These are phyloP conservation scores for Chlorencoelia australis DNA, from an alignment of 2,329 filamentous ascomycete species.

Conservation along the genomic window DNA sequence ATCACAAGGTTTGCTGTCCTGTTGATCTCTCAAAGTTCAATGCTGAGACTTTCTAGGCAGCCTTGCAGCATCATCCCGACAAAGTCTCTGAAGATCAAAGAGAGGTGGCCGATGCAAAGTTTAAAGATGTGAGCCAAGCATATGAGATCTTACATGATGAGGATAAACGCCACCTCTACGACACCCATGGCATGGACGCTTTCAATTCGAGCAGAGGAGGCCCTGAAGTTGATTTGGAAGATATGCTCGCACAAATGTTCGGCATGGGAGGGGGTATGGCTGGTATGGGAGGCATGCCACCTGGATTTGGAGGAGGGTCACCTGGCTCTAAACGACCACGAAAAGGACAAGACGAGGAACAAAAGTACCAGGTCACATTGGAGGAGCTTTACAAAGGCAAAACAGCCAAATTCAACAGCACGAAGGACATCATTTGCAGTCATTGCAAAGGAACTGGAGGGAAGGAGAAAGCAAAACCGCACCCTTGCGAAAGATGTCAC, in stretches of 20 bases:
- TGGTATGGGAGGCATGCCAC: slow-evolving; percentile 32
- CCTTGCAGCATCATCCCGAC: slow-evolving; percentile 83
- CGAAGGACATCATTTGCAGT: slow-evolving; percentile 84
- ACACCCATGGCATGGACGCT: slow-evolving; percentile 89
- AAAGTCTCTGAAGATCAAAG: slow-evolving; percentile 85
- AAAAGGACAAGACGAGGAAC: slow-evolving; percentile 74
- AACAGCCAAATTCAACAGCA: slow-evolving; percentile 91
- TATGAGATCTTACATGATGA: slow-evolving; percentile 98
- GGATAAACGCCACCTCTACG: slow-evolving; percentile 84
- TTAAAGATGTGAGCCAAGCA: slow-evolving; percentile 87
- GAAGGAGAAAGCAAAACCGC: slow-evolving; percentile 81
- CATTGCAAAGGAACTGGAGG: slow-evolving; percentile 83
- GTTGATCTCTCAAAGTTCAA: slow-evolving; percentile 6
- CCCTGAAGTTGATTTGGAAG: slow-evolving; percentile 75
- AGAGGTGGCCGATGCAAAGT: slow-evolving; percentile 76
- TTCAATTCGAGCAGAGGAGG: slow-evolving; percentile 66
- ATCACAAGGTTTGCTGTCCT: slow-evolving; percentile 63
- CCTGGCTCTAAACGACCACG: slow-evolving; percentile 49
- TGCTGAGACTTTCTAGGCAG: slow-evolving; percentile 47
- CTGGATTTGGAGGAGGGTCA: slow-evolving; percentile 23
- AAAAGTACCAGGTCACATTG: slow-evolving; percentile 80
- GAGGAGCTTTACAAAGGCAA: slow-evolving; percentile 98
- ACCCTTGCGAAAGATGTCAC: slow-evolving; percentile 74
- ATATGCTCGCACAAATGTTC: slow-evolving; percentile 91
- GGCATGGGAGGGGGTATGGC: slow-evolving; percentile 44